Evolutionary conservation across 305 asterid species (phyloP), one percentile per base, ranked within the genome.

Genomic region (Fraxinus greggii): DNA sequence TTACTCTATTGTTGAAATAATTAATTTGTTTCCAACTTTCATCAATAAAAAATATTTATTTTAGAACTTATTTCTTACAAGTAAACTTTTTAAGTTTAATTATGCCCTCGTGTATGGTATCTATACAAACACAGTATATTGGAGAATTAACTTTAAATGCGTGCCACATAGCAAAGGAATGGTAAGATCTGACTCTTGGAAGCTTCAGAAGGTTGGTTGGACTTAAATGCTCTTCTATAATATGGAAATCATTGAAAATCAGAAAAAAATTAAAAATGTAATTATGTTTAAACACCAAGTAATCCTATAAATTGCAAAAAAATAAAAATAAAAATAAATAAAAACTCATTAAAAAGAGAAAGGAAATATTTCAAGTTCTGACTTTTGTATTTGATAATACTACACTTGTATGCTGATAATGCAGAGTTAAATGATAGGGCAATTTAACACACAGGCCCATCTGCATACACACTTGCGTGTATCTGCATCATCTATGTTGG

Each of bases 401-500:
- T 4, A 51, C 8, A 51, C 0, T 17, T 51, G 23, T 51, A 5
- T 17, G 61, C 5, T 51, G 61, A 51, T 23, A 51, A 51, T 56
- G 26, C 26, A 54, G 65, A 54, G 26, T 56, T 6, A 56, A 21
- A 56, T 19, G 65, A 56, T 56, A 56, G 12, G 26, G 26, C 1
- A 19, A 56, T 56, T 6, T n/a, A 56, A 19, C 26, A 4, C 17
- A 76, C 19, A 12, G 65, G 26, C 65, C 9, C 26, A 56, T 56
- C 40, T 48, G 70, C 35, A 1, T 3, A 24, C 72, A 77, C 45
- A 28, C 80, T 54, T 5, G 7, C 5, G 1, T 35, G 29, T 23
- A 31, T 42, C 40, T 61, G 83, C 54, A 51, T 36, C 73, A 10
- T 54, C 65, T 67, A 69, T 70, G 78, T 29, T 77, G 59, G 35